A percentile compares a stretch with the other conserved stretches of the same genome.
phyloP scores from a whole-genome alignment of 371 early-diverging fungal genomes.

The Chytridiales sp. region DNA sequence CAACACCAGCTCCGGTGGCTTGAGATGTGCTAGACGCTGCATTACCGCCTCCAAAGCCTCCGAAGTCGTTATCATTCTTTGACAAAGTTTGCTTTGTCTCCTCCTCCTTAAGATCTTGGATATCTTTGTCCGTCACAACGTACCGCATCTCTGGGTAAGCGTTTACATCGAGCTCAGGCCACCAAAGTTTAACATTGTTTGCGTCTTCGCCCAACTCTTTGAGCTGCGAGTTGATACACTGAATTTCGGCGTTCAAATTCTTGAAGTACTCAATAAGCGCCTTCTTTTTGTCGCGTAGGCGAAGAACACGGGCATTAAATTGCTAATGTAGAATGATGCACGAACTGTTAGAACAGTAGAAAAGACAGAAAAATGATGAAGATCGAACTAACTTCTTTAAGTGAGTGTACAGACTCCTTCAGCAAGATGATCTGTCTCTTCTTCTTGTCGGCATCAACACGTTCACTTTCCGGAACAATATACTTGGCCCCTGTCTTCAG shows the following conservation, averaged over 20 bases:
- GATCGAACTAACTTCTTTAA: slow-evolving; percentile 45
- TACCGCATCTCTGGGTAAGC: slow-evolving; percentile 46
- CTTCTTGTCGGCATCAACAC: slow-evolving; percentile 61
- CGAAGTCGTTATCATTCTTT: slow-evolving; percentile 29
- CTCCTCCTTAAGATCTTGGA: slow-evolving; percentile 33
- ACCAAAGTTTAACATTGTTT: slow-evolving; percentile 12
- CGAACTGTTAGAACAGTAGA: slow-evolving; percentile 1
- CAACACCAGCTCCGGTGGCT: too few relatives aligned
- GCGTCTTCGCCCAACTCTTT: slow-evolving; percentile 25
- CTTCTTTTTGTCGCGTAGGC: slow-evolving; percentile 38
- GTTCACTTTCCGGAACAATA: slow-evolving; percentile 58
- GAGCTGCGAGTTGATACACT: slow-evolving; percentile 34
- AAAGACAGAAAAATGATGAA: slow-evolving; percentile 12
- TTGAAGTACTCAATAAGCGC: slow-evolving; percentile 29
- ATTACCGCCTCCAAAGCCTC: slow-evolving; percentile 32
- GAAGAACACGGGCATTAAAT: slow-evolving; percentile 48
- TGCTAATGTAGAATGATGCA: slow-evolving; percentile 25
- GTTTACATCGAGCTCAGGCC: slow-evolving; percentile 37
- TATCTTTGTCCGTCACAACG: slow-evolving; percentile 41
- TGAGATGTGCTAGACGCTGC: slow-evolving; percentile 10
- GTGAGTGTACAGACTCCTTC: slow-evolving; percentile 42
- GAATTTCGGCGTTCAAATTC: slow-evolving; percentile 22
- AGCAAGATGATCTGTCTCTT: slow-evolving; percentile 49
- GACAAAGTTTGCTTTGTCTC: slow-evolving; percentile 29
- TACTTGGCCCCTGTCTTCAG: slow-evolving; percentile 58